Evolutionary conservation across 1,284 basidiomycete species (phyloP), one percentile per base, ranked within the genome.

Genomic region (Limonomyces culmigenus): DNA sequence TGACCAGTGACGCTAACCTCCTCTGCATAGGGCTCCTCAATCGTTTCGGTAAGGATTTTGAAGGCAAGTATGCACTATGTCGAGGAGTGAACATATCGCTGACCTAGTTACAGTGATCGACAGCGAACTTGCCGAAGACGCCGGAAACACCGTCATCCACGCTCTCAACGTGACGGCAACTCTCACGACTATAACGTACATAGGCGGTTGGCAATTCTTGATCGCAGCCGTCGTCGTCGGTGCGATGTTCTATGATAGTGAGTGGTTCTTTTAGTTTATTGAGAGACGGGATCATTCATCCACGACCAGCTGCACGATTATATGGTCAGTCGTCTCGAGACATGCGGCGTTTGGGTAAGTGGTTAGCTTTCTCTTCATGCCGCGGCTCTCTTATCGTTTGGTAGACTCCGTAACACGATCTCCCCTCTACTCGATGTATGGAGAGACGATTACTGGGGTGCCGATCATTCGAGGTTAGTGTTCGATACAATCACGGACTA

Each of bases 31-130:
- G 23, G 11, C 59, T 92, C 5, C 58, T 92, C 27, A 92, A 93
- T 51, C 67, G 89, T 27, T 93, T 95, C 47, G 86, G 88, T 29
- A 93, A 95, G 52, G 91, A 95, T 50, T 86, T 93, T 40, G 89
- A 95, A 60, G 83, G 77, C 74, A 41, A n/a, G n/a, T n/a, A n/a
- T n/a, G n/a, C n/a, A n/a, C n/a, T n/a, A n/a, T n/a, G n/a, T n/a
- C n/a, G n/a, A n/a, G n/a, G n/a, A n/a, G n/a, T n/a, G n/a, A n/a
- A n/a, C n/a, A n/a, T n/a, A n/a, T n/a, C n/a, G n/a, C n/a, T n/a
- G n/a, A n/a, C n/a, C n/a, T n/a, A n/a, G n/a, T 32, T 31, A n/a
- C 36, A 80, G 78, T 79, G 18, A 74, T 93, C 35, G 89, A 96
- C 52, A 88, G 85, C 42, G 74, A 56, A 39, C 67, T 89, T 40